These are phyloP conservation scores for Amborella trichopoda DNA, from an alignment of 164 flowering plant species.

Conservation along the genomic window DNA sequence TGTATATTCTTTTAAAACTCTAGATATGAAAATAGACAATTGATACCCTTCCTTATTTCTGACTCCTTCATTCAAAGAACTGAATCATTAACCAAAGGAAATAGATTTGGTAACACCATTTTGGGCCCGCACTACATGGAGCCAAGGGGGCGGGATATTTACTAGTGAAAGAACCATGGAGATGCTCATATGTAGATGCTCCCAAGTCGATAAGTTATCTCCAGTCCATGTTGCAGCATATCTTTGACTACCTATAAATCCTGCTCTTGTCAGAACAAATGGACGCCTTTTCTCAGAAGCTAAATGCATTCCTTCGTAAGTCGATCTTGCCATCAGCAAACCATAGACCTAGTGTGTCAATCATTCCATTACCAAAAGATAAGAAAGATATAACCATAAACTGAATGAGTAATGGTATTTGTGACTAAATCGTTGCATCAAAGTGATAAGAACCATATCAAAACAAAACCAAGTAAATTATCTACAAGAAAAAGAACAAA, in stretches of 20 bases:
- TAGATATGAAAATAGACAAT: no score
- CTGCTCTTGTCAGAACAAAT: slow-evolving; percentile 95
- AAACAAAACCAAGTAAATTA: not conserved
- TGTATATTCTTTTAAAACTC: no score
- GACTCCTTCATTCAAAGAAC: no score
- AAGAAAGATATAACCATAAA: no score
- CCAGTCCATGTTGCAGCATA: slow-evolving; percentile 99
- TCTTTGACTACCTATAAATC: slow-evolving; percentile 81
- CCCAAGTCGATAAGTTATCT: slow-evolving; percentile 88
- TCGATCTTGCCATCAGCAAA: slow-evolving; percentile 92
- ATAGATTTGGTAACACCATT: no score
- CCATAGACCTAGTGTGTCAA: slow-evolving; percentile 97
- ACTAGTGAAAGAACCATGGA: slow-evolving; percentile 93
- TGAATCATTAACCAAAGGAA: no score
- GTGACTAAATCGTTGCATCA: not conserved
- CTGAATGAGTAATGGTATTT: no score
- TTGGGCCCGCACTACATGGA: no score
- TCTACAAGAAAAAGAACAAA: not conserved
- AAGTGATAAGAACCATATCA: not conserved
- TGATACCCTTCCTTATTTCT: no score
- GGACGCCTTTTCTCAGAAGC: slow-evolving; percentile 65
- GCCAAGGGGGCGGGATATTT: no score
- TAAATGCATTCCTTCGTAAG: slow-evolving; percentile 82
- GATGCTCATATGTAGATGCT: slow-evolving; percentile 88
- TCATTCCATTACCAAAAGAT: no score